A percentile compares a stretch with the other conserved stretches of the same genome.
Evolutionary conservation across 192 early-diverging fungal genomes (phyloP).

Genomic region (Linnemannia exigua): DNA sequence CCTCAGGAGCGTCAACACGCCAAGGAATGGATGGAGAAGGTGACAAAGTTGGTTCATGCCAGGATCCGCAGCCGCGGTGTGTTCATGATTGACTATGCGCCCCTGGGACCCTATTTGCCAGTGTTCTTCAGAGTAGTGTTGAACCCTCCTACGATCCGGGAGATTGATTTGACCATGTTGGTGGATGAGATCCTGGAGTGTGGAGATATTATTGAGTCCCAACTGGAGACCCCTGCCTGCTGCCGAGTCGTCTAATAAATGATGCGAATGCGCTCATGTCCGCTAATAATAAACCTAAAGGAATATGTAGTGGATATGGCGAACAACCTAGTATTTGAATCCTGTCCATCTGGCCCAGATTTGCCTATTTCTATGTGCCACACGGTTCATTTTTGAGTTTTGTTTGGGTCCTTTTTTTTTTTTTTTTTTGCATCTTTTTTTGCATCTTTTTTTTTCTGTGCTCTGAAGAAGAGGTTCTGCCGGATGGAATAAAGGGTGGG

Average conservation of each 20-base stretch:
- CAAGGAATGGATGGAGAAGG: slow-evolving; percentile 57
- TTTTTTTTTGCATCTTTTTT: background rate
- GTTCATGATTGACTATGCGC: slow-evolving; percentile 83
- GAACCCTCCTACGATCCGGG: slow-evolving; percentile 74
- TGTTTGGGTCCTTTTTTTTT: background rate
- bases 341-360: background rate
- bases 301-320: too few species aligned
- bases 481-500: background rate
- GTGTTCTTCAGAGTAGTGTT: slow-evolving; percentile 81
- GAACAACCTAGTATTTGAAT: too few species aligned
- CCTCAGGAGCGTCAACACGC: slow-evolving; percentile 26
- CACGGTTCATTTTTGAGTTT: background rate
- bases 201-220: slow-evolving; percentile 33
- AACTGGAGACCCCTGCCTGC: slow-evolving; percentile 29
- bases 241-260: slow-evolving; percentile 11
- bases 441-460: background rate
- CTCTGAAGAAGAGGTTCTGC: background rate
- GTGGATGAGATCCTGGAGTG: slow-evolving; percentile 70
- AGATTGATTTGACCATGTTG: slow-evolving; percentile 63
- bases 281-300: too few species aligned
- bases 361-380: background rate
- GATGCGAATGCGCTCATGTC: too few species aligned
- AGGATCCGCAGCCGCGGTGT: slow-evolving; percentile 61
- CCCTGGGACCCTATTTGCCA: slow-evolving; percentile 57
- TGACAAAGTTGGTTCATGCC: slow-evolving; percentile 62